phyloP scores from a whole-genome alignment of 83 land plant genomes.

The Thuja plicata region DNA sequence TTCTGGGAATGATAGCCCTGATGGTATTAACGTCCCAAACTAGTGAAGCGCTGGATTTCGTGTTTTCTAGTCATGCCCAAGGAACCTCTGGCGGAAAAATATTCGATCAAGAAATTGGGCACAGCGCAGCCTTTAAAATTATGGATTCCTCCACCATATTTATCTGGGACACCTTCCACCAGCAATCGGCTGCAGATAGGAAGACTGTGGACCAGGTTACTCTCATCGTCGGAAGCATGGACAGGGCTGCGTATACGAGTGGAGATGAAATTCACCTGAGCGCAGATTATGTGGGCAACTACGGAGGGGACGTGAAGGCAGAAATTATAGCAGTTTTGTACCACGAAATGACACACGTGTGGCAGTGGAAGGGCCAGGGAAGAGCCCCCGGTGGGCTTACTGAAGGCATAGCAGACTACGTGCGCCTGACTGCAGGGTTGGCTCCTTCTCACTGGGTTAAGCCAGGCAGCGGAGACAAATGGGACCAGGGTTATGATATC shows the following conservation, averaged over 20 bases:
- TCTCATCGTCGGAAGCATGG: conserved; percentile 28
- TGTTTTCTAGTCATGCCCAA: conserved; percentile 25
- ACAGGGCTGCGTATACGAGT: conserved; percentile 33
- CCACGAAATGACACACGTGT: too few species aligned
- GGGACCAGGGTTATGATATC: too few species aligned
- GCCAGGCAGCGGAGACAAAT: too few species aligned
- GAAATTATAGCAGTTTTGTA: neutral
- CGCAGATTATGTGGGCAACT: conserved; percentile 21
- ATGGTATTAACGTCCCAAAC: neutral
- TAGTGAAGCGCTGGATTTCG: neutral
- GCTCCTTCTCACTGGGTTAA: too few species aligned
- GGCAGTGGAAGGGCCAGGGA: too few species aligned
- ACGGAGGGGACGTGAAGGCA: conserved; percentile 31
- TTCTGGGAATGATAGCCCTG: too few species aligned
- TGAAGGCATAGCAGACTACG: too few species aligned
- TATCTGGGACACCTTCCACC: conserved; percentile 40
- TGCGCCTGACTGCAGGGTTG: too few species aligned
- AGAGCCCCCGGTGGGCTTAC: too few species aligned
- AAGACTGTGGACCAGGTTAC: conserved; percentile 18
- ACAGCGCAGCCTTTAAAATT: conserved; percentile 19
- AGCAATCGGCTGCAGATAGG: conserved; percentile 6
- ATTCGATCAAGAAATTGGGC: conserved; percentile 40
- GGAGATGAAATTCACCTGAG: conserved; percentile 40
- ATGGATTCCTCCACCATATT: conserved; percentile 24
- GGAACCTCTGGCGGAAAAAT: conserved; percentile 42